phyloP scores from a whole-genome alignment of 257 asterid species.

The Coffea eugenioides region DNA sequence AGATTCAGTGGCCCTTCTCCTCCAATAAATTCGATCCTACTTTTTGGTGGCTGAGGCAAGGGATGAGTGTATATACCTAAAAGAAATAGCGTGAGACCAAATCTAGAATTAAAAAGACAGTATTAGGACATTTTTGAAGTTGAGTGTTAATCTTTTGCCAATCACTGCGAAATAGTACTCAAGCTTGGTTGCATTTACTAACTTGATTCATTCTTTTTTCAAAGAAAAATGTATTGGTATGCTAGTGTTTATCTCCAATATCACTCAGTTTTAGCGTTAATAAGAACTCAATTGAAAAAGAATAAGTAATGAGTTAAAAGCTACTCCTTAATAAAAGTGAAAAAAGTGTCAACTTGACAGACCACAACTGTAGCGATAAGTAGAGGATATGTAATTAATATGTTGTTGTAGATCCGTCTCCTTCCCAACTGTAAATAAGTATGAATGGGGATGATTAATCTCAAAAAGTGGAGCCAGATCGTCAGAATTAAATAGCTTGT shows the following conservation, averaged over 20 bases:
- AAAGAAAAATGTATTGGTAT: too few species aligned
- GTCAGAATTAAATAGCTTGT: neutral
- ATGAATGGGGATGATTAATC: neutral
- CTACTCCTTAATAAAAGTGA: neutral
- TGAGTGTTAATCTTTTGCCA: too few species aligned
- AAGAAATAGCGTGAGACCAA: too few species aligned
- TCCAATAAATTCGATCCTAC: constrained; percentile 7
- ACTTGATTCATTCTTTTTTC: too few species aligned
- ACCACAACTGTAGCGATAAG: neutral
- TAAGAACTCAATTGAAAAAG: neutral
- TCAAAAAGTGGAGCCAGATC: neutral
- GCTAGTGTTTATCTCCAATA: too few species aligned
- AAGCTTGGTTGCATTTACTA: too few species aligned
- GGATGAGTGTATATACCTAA: too few species aligned
- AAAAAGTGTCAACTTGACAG: neutral
- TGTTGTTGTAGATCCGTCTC: neutral
- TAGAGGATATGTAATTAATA: neutral
- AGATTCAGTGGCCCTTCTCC: neutral
- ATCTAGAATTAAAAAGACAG: too few species aligned
- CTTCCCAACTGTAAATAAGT: neutral
- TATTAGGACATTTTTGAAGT: too few species aligned
- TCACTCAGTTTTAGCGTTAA: too few species aligned
- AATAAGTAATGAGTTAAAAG: too few species aligned
- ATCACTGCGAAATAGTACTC: too few species aligned
- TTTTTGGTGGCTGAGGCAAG: neutral